phyloP scores from a whole-genome alignment of 192 early-diverging fungal species.

The Allomyces macrogynus region DNA sequence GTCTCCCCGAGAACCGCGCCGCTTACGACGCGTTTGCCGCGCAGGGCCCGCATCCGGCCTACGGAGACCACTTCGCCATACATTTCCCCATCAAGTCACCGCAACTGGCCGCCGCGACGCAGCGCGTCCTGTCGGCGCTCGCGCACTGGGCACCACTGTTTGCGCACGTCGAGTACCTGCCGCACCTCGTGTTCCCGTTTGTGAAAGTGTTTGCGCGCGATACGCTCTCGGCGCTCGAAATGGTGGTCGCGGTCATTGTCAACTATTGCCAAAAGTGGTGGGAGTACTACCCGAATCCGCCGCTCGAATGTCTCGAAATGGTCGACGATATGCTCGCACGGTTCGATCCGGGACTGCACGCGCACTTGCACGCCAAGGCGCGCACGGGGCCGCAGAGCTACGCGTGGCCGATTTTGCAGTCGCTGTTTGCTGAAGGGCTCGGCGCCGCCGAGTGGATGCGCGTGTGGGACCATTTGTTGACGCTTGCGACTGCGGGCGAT shows the following conservation, averaged over 20 bases:
- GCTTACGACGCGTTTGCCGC: conserved; percentile 27
- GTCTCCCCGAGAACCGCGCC: conserved; percentile 27
- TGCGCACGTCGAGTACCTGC: conserved; percentile 34
- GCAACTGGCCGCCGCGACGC: no score
- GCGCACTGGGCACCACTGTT: conserved; percentile 39
- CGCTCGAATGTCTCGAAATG: conserved; percentile 27
- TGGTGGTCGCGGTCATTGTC: conserved; percentile 26
- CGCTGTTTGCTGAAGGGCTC: conserved; percentile 25
- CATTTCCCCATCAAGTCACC: conserved; percentile 10
- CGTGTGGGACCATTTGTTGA: conserved; percentile 34
- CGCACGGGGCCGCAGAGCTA: conserved; percentile 23
- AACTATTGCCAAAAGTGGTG: conserved; percentile 52
- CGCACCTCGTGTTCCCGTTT: conserved; percentile 35
- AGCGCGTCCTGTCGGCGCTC: conserved; percentile 25
- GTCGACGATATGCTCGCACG: conserved; percentile 23
- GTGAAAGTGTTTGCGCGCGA: conserved; percentile 28
- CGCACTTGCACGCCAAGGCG: conserved; percentile 20
- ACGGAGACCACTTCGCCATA: conserved; percentile 15
- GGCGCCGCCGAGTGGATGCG: conserved; percentile 23
- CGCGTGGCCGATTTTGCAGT: conserved; percentile 24
- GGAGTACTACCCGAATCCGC: conserved; percentile 44
- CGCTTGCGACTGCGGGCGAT: conserved; percentile 6
- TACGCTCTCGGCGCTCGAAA: conserved; percentile 30
- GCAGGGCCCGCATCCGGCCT: conserved; percentile 18
- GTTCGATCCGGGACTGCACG: conserved; percentile 24